Base-by-base conservation (phyloP, 495 filamentous ascomycete genomes). In the Trichocladium uniseriatum region DNA sequence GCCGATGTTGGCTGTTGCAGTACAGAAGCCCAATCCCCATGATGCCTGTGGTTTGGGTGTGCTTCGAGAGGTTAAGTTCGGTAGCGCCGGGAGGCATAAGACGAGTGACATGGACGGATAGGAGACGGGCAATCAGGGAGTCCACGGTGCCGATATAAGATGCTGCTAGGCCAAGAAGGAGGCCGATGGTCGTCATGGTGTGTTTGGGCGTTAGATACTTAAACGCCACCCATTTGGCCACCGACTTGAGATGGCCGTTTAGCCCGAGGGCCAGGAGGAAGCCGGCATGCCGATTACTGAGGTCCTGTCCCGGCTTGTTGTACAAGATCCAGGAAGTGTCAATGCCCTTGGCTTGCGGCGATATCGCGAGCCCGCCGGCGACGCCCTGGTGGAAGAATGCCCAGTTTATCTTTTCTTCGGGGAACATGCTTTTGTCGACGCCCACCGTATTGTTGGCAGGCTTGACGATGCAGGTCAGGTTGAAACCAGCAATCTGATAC, bases 291-390 rank as follows among this genome's bases (percentile, higher is more conserved):
- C 90, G 79, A 59, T 96, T 95, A 34, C 79, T 92, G 1, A 94
- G 79, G 21, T 99, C 94, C 29, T 79, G 76, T 0, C 67, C 69
- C 0, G 94, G 91, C 61, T 95, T 97, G 69, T 99, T 99, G 71
- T 92, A 96, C 32, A 95, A 73, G 56, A 99, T 95, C 92, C 92
- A 99, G 0, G 89, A 95, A 2, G 89, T 95, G 56, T 99, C 92
- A 51, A 99, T 95, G 6, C 89, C 89, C 63, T 87, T 89, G 0
- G 90, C 92, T 28, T 88, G 76, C 21, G 81, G 84, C 1, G 94
- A 94, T 43, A 97, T 94, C 29, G 86, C 87, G 41, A 99, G 71
- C 8, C 91, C 92, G 11, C 85, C 85, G 5, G 91, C 81, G 18
- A 94, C 92, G 28, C 92, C 92, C 49, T 89, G 85, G 67, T 99